Evolutionary conservation across 805 yeast species (phyloP).

Genomic region (Grigorovia yakushimaensis): DNA sequence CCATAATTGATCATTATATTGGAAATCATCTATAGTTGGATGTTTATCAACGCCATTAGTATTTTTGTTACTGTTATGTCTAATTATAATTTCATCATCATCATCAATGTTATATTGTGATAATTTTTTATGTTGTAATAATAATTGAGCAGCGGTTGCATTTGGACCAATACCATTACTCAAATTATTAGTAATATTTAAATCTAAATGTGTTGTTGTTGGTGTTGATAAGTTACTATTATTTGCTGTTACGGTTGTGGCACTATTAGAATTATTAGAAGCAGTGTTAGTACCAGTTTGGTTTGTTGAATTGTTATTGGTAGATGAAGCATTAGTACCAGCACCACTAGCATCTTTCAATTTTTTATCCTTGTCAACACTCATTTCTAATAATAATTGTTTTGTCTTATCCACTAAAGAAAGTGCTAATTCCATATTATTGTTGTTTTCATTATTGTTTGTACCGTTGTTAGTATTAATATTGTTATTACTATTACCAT

Average conservation of each 20-base stretch:
- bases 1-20: slow-evolving; percentile 74
- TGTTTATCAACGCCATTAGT: slow-evolving; percentile 12
- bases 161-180: slow-evolving; percentile 18
- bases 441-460: neutral
- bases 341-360: slow-evolving; percentile 1
- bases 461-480: neutral
- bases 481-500: neutral
- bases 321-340: neutral
- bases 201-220: slow-evolving; percentile 25
- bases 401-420: slow-evolving; percentile 25
- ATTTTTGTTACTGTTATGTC: neutral
- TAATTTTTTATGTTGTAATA: slow-evolving; percentile 33
- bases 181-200: slow-evolving; percentile 14
- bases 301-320: neutral
- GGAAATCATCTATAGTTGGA: slow-evolving; percentile 7
- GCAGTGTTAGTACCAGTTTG: no score
- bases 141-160: slow-evolving; percentile 8
- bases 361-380: slow-evolving; percentile 9
- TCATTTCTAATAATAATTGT: slow-evolving; percentile 26
- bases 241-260: slow-evolving; percentile 11
- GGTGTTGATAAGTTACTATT: slow-evolving; percentile 26
- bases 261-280: slow-evolving; percentile 7
- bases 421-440: neutral
- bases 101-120: slow-evolving; percentile 34
- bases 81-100: slow-evolving; percentile 32